Conservation (phyloP, 208 protist genomes). For the Crithidia sp. region DNA sequence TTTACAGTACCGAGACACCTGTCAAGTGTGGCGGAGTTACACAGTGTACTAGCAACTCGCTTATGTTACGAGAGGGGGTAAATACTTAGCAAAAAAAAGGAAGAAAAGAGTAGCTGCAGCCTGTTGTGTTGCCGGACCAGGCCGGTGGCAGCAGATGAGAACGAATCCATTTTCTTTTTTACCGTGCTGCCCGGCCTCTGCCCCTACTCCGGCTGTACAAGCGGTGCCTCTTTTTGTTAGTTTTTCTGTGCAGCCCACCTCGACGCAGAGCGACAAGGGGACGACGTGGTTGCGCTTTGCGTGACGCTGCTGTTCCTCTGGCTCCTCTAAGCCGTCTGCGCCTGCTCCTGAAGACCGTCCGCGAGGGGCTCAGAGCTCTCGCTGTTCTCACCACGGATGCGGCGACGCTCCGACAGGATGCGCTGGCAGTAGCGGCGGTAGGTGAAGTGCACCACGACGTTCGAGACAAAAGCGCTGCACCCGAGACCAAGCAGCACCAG, state of each 20-base stretch:
- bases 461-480: conserved; percentile 44
- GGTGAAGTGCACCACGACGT: conserved; percentile 44
- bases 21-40: not conserved
- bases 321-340: not conserved
- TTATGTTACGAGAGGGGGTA: not conserved
- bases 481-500: conserved; percentile 50
- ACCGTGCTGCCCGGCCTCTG: too few relatives aligned
- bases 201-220: too few relatives aligned
- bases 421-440: conserved; percentile 45
- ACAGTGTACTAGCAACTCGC: not conserved
- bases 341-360: not conserved
- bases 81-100: not conserved
- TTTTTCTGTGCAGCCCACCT: too few relatives aligned
- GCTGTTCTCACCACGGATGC: conserved; percentile 30
- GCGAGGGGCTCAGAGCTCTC: not conserved
- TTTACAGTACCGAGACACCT: not conserved
- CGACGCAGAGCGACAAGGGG: too few relatives aligned
- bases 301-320: not conserved
- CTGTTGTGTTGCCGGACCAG: too few relatives aligned
- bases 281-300: not conserved
- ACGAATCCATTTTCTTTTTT: too few relatives aligned
- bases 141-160: too few relatives aligned
- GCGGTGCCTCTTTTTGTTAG: too few relatives aligned
- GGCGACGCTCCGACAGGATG: conserved; percentile 48
- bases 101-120: not conserved